A percentile compares a stretch with the other conserved stretches of the same genome.
These are phyloP conservation scores for Alternaria arborescens DNA, from an alignment of 2,329 filamentous ascomycete species.

Conservation along the genomic window DNA sequence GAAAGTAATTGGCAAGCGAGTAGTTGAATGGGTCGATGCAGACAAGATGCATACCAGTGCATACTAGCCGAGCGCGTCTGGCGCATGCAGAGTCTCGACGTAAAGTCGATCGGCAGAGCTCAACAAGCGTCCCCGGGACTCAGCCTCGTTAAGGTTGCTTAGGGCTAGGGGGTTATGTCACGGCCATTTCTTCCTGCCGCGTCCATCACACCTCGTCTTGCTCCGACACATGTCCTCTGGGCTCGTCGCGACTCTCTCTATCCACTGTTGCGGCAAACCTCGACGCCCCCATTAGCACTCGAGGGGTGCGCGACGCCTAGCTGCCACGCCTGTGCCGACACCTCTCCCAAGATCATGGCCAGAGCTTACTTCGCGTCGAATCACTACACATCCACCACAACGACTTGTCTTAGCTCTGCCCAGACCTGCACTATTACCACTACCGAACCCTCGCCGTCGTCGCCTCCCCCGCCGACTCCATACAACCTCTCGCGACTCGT, in stretches of 20 bases:
- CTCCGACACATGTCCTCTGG: conserved; percentile 13
- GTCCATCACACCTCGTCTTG: conserved; percentile 5
- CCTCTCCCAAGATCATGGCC: conserved; percentile 31
- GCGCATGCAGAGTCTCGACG: conserved; percentile 20
- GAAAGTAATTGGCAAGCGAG: not conserved
- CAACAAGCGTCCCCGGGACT: conserved; percentile 18
- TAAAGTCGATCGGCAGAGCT: conserved; percentile 16
- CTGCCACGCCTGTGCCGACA: conserved; percentile 18
- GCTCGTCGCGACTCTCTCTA: conserved; percentile 7
- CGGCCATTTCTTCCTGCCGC: conserved; percentile 18
- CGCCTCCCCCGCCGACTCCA: conserved; percentile 25
- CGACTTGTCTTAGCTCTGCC: conserved; percentile 22
- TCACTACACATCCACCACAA: conserved; percentile 23
- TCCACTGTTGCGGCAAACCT: conserved; percentile 9
- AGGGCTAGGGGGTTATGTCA: conserved; percentile 8
- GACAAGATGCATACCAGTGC: not conserved
- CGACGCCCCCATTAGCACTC: conserved; percentile 11
- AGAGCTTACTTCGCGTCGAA: conserved; percentile 29
- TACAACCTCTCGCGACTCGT: conserved; percentile 28
- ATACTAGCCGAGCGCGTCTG: conserved; percentile 3
- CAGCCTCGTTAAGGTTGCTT: conserved; percentile 14
- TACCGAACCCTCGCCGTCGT: conserved; percentile 16
- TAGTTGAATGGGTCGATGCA: not conserved
- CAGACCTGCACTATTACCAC: conserved; percentile 6
- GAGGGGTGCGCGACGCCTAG: conserved; percentile 17